Conservation (phyloP, 192 early-diverging fungal genomes). For the Pecoramyces ruminantium region DNA sequence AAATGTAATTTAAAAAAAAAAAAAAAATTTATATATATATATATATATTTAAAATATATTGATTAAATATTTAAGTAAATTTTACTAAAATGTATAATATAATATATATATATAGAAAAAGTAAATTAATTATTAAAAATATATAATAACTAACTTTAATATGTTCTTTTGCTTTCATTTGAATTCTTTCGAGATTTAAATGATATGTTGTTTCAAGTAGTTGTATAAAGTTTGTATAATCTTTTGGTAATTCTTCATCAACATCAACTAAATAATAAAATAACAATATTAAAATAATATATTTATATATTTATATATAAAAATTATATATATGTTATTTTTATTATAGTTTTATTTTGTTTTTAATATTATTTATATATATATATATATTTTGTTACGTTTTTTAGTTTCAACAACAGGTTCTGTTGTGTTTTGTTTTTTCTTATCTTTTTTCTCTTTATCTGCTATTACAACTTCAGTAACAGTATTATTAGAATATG, state of each 20-base stretch:
- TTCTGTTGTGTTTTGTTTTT: neutral
- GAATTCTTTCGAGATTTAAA: neutral
- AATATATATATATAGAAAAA: too few relatives aligned
- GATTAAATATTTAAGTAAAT: too few relatives aligned
- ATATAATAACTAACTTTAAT: neutral
- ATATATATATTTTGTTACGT: neutral
- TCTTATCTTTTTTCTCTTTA: neutral
- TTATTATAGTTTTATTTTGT: neutral
- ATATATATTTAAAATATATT: too few relatives aligned
- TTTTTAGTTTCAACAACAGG: neutral
- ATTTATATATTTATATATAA: too few relatives aligned
- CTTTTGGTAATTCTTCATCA: neutral
- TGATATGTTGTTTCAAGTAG: neutral
- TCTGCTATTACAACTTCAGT: neutral
- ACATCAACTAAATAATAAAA: too few relatives aligned
- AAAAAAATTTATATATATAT: too few relatives aligned
- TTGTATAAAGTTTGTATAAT: neutral
- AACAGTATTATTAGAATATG: neutral
- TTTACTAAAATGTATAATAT: too few relatives aligned
- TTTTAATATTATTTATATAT: too few relatives aligned
- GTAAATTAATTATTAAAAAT: too few relatives aligned
- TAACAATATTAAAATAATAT: too few relatives aligned
- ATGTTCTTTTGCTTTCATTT: neutral
- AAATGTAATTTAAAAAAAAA: too few relatives aligned
- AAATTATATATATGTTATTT: too few relatives aligned